Evolutionary conservation across 192 early-diverging fungal species (phyloP).

Genomic region (Rhizoclosmatium globosum): DNA sequence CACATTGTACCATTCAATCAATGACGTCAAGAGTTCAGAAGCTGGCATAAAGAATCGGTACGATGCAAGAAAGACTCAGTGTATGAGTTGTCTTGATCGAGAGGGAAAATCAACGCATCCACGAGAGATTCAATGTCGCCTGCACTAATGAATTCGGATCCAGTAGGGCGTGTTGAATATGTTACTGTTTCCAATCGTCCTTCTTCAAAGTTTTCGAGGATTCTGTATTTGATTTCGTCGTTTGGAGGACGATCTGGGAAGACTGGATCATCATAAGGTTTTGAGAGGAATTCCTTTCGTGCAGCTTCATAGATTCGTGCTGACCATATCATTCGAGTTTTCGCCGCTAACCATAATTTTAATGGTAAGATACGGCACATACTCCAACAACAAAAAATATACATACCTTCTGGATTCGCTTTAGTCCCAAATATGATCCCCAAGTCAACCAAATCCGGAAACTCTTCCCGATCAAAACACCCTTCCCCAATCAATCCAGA

Average conservation of each 20-base stretch:
- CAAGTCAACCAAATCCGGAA: constrained; percentile 40
- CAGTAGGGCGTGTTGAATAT: constrained; percentile 43
- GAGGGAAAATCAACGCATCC: constrained; percentile 59
- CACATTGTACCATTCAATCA: constrained; percentile 68
- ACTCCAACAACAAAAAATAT: neutral
- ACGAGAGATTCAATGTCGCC: constrained; percentile 48
- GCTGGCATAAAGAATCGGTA: constrained; percentile 60
- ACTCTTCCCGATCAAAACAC: constrained; percentile 22
- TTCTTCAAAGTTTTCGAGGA: constrained; percentile 53
- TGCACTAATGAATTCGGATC: constrained; percentile 42
- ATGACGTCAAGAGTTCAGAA: constrained; percentile 41
- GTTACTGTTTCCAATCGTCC: constrained; percentile 38
- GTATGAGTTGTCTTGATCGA: constrained; percentile 61
- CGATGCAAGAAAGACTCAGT: constrained; percentile 63
- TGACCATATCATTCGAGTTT: constrained; percentile 45
- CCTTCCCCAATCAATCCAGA: constrained; percentile 26
- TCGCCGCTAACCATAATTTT: constrained; percentile 18
- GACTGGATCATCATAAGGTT: constrained; percentile 14
- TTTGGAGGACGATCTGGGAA: constrained; percentile 34
- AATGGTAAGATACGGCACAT: neutral
- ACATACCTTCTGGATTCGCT: neutral
- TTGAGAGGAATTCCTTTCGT: constrained; percentile 42
- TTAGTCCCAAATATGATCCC: constrained; percentile 39
- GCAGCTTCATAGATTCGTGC: constrained; percentile 39
- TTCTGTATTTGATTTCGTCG: constrained; percentile 47